Percentiles rank a stretch among this genome's conserved stretches.
phyloP scores from a whole-genome alignment of 495 filamentous ascomycete genomes.

The Trichocladium uniseriatum region DNA sequence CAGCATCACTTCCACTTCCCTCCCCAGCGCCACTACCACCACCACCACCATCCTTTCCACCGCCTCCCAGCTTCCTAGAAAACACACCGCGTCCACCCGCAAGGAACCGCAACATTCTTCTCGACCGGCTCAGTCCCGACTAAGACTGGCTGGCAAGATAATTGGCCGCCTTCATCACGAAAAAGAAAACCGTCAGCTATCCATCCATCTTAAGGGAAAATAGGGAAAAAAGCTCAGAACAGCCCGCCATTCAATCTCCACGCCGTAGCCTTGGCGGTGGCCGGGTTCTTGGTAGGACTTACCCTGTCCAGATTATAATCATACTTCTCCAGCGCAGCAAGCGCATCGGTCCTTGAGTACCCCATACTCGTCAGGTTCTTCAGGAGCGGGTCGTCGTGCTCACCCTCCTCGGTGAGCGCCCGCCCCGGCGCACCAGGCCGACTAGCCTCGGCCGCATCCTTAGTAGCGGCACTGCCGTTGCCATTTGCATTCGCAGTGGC shows the following conservation, averaged over 20 bases:
- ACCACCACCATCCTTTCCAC: conserved; percentile 2
- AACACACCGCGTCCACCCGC: conserved; percentile 1
- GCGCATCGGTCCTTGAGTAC: conserved; percentile 67
- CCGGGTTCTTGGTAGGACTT: no score
- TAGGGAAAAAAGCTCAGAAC: conserved; percentile 2
- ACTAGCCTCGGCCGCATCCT: no score
- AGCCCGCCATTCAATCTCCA: not conserved
- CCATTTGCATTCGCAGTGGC: conserved; percentile 20
- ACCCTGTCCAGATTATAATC: conserved; percentile 96
- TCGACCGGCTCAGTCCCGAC: not conserved
- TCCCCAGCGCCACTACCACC: not conserved
- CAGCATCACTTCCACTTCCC: not conserved
- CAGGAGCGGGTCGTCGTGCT: conserved; percentile 83
- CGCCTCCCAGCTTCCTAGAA: not conserved
- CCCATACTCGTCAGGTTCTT: conserved; percentile 89
- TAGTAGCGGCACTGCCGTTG: conserved; percentile 2
- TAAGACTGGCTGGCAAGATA: conserved; percentile 40
- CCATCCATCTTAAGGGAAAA: not conserved
- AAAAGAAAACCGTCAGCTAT: conserved; percentile 23
- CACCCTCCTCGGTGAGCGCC: conserved; percentile 62
- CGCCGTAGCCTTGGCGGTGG: no score
- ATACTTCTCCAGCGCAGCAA: conserved; percentile 82
- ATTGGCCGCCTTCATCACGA: conserved; percentile 35
- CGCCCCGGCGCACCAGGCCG: conserved; percentile 42
- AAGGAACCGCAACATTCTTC: not conserved